Evolutionary conservation across 371 early-diverging fungal species (phyloP).

Genomic region (Mucor saturninus): DNA sequence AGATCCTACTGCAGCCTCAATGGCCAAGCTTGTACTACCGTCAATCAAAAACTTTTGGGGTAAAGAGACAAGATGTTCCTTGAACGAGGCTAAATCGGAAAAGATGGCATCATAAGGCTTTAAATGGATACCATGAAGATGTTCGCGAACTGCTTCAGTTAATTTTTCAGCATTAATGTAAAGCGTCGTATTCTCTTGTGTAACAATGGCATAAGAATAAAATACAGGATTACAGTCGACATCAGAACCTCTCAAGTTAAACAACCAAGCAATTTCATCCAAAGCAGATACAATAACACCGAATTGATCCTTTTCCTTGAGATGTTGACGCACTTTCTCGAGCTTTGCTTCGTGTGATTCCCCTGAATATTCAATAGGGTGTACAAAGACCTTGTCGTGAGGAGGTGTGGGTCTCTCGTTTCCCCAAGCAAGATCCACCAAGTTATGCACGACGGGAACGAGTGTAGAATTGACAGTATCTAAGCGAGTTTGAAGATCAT

Average conservation of each 20-base stretch:
- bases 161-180: constrained; percentile 84
- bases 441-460: constrained; percentile 65
- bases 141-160: constrained; percentile 60
- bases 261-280: constrained; percentile 97
- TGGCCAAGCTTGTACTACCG: constrained; percentile 70
- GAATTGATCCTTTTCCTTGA: constrained; percentile 61
- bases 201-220: constrained; percentile 89
- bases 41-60: constrained; percentile 60
- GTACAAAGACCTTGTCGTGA: constrained; percentile 63
- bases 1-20: constrained; percentile 63
- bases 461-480: constrained; percentile 55
- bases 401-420: constrained; percentile 71
- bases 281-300: constrained; percentile 85
- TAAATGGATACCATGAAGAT: constrained; percentile 69
- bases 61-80: constrained; percentile 19
- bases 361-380: constrained; percentile 69
- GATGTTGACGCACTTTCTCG: constrained; percentile 59
- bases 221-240: constrained; percentile 98
- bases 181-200: constrained; percentile 68
- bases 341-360: constrained; percentile 63
- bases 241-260: constrained; percentile 98
- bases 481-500: constrained; percentile 59
- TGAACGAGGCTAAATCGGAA: constrained; percentile 59
- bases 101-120: constrained; percentile 83
- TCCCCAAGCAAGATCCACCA: constrained; percentile 87